phyloP scores from a whole-genome alignment of 1,139 yeast species.

The Casaregolazyma suthepensis region DNA sequence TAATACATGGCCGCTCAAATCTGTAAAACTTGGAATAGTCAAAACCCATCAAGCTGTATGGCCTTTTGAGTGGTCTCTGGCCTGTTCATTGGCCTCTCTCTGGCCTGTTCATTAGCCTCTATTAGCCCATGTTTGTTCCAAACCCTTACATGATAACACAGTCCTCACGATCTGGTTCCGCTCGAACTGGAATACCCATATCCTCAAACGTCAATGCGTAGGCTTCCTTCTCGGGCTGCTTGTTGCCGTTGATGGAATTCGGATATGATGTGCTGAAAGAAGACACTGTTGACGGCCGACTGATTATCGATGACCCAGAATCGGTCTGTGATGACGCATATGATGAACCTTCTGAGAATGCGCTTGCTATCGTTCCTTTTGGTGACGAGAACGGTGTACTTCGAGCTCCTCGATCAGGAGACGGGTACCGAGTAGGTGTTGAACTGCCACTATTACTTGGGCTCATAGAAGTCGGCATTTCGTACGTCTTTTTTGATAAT shows the following conservation, averaged over 20 bases:
- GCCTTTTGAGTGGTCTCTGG: too few species aligned
- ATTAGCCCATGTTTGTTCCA: neutral
- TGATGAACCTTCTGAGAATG: neutral
- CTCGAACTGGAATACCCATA: conserved; percentile 28
- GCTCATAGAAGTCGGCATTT: neutral
- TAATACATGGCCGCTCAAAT: neutral
- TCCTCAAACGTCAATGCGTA: conserved; percentile 57
- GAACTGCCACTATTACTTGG: neutral
- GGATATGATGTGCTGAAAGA: neutral
- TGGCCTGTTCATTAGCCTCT: too few species aligned
- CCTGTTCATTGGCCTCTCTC: neutral
- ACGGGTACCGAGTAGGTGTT: neutral
- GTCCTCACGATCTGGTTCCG: conserved; percentile 23
- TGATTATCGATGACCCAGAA: conserved; percentile 1
- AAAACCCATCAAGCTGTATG: too few species aligned
- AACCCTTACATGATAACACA: conserved; percentile 26
- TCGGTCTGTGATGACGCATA: neutral
- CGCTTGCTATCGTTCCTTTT: neutral
- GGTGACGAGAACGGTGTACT: neutral
- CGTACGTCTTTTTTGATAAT: neutral
- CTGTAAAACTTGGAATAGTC: too few species aligned
- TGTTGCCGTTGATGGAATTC: neutral
- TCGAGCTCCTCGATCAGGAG: neutral
- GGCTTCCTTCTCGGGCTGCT: conserved; percentile 6
- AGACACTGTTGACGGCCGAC: conserved; percentile 7